phyloP scores from a whole-genome alignment of 495 filamentous ascomycete species.

The Penicillium argentinense region DNA sequence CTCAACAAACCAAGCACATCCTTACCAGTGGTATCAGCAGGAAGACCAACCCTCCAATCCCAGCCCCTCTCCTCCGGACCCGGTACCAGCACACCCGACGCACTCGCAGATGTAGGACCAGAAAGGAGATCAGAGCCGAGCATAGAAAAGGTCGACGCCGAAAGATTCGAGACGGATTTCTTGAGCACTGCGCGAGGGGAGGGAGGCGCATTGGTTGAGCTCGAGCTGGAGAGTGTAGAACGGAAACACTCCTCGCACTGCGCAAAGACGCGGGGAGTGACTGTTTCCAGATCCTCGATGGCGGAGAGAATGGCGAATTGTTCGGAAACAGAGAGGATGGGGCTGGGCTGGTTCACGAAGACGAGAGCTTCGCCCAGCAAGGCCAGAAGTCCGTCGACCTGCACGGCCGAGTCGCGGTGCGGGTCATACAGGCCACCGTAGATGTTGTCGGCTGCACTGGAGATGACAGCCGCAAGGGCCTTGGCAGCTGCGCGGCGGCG shows the following conservation, averaged over 20 bases:
- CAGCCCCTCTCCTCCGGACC: conserved; percentile 56
- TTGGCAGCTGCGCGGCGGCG: conserved; percentile 66
- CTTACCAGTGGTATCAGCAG: conserved; percentile 54
- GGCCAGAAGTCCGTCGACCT: conserved; percentile 79
- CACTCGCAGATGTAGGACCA: conserved; percentile 44
- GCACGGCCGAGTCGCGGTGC: conserved; percentile 71
- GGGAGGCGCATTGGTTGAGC: conserved; percentile 41
- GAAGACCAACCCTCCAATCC: conserved; percentile 78
- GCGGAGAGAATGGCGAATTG: conserved; percentile 75
- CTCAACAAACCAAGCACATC: conserved; percentile 73
- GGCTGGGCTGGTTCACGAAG: conserved; percentile 67
- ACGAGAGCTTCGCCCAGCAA: conserved; percentile 79
- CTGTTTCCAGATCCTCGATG: conserved; percentile 78
- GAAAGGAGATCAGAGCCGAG: conserved; percentile 71
- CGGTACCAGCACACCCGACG: conserved; percentile 55
- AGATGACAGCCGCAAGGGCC: conserved; percentile 74
- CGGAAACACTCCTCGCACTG: conserved; percentile 70
- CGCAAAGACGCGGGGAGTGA: conserved; percentile 64
- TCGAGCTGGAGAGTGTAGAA: conserved; percentile 48
- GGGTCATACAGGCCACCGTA: conserved; percentile 84
- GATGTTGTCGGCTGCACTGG: conserved; percentile 83
- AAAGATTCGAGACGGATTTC: conserved; percentile 61
- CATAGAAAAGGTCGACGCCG: conserved; percentile 60
- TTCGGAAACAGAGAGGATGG: conserved; percentile 54
- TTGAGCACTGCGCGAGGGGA: conserved; percentile 65